Percentiles rank a stretch among this genome's conserved stretches.
These are phyloP conservation scores for Mrakia blollopis DNA, from an alignment of 768 basidiomycete species.

Conservation along the genomic window DNA sequence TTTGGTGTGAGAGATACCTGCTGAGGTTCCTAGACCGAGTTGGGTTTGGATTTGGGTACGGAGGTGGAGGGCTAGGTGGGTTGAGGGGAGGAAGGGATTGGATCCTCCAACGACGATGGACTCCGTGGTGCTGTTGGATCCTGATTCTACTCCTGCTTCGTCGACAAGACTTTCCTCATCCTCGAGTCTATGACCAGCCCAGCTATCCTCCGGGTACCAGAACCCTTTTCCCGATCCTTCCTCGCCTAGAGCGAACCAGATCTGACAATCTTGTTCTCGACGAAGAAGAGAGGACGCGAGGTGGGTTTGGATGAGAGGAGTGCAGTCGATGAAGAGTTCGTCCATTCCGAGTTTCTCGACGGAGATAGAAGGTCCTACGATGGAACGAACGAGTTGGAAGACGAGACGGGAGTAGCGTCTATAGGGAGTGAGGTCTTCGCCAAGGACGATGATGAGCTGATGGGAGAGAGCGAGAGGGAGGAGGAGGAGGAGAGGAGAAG, in stretches of 20 bases:
- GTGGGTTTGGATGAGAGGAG: constrained; percentile 33
- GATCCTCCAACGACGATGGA: not conserved
- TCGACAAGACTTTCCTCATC: not conserved
- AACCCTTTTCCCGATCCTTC: constrained; percentile 7
- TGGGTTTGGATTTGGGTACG: constrained; percentile 30
- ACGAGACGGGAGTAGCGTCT: constrained; percentile 33
- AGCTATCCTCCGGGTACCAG: constrained; percentile 10
- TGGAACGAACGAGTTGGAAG: constrained; percentile 33
- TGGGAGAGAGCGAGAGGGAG: constrained; percentile 22
- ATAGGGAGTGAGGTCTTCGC: constrained; percentile 38
- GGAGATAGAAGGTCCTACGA: constrained; percentile 7
- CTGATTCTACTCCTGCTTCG: not conserved
- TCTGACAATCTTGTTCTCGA: not conserved
- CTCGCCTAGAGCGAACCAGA: constrained; percentile 5
- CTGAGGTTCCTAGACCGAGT: constrained; percentile 35
- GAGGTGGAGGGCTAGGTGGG: constrained; percentile 36
- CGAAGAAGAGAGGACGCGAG: not conserved
- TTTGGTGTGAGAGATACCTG: constrained; percentile 33
- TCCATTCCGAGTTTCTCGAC: constrained; percentile 39
- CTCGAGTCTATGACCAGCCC: constrained; percentile 18
- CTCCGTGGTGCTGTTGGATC: too few relatives aligned
- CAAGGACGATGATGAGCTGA: constrained; percentile 37
- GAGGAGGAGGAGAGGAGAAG: not conserved
- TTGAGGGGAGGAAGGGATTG: constrained; percentile 20
- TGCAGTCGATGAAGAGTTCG: constrained; percentile 37